Evolutionary conservation across 2,329 filamentous ascomycete genomes (phyloP).

Genomic region (Cladophialophora immunda): DNA sequence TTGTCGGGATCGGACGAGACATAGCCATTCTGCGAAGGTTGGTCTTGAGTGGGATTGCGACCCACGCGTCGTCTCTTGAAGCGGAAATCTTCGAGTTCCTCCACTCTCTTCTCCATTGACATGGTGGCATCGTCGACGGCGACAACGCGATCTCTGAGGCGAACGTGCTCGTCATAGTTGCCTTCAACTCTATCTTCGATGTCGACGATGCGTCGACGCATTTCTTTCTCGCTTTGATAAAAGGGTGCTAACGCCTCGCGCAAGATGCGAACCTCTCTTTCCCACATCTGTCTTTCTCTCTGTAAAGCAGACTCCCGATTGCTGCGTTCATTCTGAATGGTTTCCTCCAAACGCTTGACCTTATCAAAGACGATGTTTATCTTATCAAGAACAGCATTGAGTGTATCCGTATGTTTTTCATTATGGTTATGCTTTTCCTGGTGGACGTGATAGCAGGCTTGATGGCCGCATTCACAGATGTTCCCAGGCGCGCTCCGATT

Average conservation of each 20-base stretch:
- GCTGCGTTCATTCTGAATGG: conserved; percentile 41
- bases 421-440: conserved; percentile 19
- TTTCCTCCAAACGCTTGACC: conserved; percentile 42
- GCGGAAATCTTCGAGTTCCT: conserved; percentile 38
- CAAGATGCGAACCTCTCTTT: conserved; percentile 43
- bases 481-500: conserved; percentile 49
- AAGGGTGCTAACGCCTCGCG: conserved; percentile 45
- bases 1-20: conserved; percentile 33
- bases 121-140: conserved; percentile 43
- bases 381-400: conserved; percentile 32
- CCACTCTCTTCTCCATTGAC: conserved; percentile 36
- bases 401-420: conserved; percentile 21
- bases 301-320: conserved; percentile 39
- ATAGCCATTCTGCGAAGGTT: conserved; percentile 25
- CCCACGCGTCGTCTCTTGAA: conserved; percentile 36
- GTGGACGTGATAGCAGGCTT: conserved; percentile 55
- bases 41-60: conserved; percentile 24
- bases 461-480: conserved; percentile 57
- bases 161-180: conserved; percentile 42
- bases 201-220: conserved; percentile 42
- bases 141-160: conserved; percentile 41
- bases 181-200: conserved; percentile 43
- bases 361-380: conserved; percentile 39
- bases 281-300: conserved; percentile 41
- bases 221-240: conserved; percentile 43